phyloP scores from a whole-genome alignment of 2,329 filamentous ascomycete genomes.

The Exserohilum rostratum region DNA sequence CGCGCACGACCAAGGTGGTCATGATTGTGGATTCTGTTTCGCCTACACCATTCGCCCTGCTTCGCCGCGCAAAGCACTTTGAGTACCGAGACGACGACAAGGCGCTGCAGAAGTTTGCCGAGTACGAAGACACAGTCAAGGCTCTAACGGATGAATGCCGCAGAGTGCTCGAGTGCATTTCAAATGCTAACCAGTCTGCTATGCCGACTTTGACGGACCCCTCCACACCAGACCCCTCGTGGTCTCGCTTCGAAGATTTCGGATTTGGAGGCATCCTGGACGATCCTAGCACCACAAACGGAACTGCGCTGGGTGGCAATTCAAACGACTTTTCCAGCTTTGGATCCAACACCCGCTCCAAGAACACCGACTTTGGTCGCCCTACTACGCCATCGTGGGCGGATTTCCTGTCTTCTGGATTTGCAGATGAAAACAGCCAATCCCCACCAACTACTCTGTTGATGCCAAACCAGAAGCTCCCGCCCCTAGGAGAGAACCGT shows the following conservation, averaged over 20 bases:
- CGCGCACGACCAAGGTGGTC: slow-evolving; percentile 83
- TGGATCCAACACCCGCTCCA: slow-evolving; percentile 70
- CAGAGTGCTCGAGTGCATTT: slow-evolving; percentile 86
- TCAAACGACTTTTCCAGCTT: slow-evolving; percentile 78
- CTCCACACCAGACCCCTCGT: slow-evolving; percentile 73
- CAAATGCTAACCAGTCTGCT: slow-evolving; percentile 81
- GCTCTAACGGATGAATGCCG: slow-evolving; percentile 93
- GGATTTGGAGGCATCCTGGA: slow-evolving; percentile 82
- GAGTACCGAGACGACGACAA: slow-evolving; percentile 89
- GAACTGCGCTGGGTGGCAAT: slow-evolving; percentile 26
- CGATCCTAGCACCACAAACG: slow-evolving; percentile 58
- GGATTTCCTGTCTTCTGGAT: slow-evolving; percentile 93
- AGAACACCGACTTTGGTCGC: slow-evolving; percentile 70
- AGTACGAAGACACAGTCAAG: slow-evolving; percentile 85
- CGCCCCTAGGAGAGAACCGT: slow-evolving; percentile 75
- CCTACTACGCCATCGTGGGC: slow-evolving; percentile 98
- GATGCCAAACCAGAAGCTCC: slow-evolving; percentile 91
- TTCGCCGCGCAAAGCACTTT: slow-evolving; percentile 91
- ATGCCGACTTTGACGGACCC: slow-evolving; percentile 67
- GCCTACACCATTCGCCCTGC: slow-evolving; percentile 87
- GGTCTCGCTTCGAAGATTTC: slow-evolving; percentile 95
- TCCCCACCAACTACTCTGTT: slow-evolving; percentile 70
- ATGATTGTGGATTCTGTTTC: slow-evolving; percentile 98
- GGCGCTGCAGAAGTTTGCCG: slow-evolving; percentile 83
- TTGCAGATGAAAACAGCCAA: slow-evolving; percentile 76